Conservation (phyloP, 768 basidiomycete species). For the Pisolithus tinctorius region DNA sequence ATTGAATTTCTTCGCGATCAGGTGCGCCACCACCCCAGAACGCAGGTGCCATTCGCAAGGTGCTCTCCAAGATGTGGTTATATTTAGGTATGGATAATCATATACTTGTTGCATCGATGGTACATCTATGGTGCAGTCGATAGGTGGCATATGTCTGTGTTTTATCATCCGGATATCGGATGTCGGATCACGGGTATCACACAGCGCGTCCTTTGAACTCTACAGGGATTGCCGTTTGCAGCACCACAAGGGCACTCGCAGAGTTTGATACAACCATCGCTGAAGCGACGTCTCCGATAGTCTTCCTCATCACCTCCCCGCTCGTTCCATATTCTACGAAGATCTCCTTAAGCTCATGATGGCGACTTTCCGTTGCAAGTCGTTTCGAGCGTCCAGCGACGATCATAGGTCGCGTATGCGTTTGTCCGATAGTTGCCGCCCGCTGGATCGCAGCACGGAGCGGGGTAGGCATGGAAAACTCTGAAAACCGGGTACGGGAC, state of each 20-base stretch:
- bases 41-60: slow-evolving; percentile 86
- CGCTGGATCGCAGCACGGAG: slow-evolving; percentile 49
- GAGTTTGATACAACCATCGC: slow-evolving; percentile 62
- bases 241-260: slow-evolving; percentile 53
- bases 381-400: slow-evolving; percentile 70
- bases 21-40: slow-evolving; percentile 88
- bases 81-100: not conserved
- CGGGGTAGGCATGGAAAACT: slow-evolving; percentile 48
- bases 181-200: not conserved
- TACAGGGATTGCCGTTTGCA: slow-evolving; percentile 47
- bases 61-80: slow-evolving; percentile 32
- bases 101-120: not conserved
- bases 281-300: slow-evolving; percentile 83
- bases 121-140: not conserved
- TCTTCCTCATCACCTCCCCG: slow-evolving; percentile 51
- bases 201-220: not conserved
- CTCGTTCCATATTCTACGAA: slow-evolving; percentile 35
- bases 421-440: slow-evolving; percentile 26
- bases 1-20: slow-evolving; percentile 84
- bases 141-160: not conserved
- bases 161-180: not conserved
- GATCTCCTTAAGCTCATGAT: slow-evolving; percentile 59
- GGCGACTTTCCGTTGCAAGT: slow-evolving; percentile 68
- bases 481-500: slow-evolving; percentile 56
- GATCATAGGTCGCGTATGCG: slow-evolving; percentile 43